These are phyloP conservation scores for Skeletonema marinoi DNA, from an alignment of 108 stramenopile species.

Conservation along the genomic window DNA sequence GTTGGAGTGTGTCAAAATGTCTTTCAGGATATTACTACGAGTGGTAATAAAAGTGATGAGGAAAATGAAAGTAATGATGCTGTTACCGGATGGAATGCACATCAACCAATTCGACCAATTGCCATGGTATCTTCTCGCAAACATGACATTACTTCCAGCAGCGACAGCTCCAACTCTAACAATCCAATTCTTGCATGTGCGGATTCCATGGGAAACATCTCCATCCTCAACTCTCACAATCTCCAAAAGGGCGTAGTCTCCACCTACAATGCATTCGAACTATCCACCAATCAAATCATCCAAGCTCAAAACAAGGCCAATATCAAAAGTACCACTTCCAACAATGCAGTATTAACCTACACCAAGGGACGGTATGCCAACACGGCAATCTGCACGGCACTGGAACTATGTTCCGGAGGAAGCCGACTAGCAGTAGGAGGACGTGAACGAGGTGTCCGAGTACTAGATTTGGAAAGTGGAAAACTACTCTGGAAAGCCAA, in stretches of 20 bases:
- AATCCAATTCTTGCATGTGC: constrained; percentile 17
- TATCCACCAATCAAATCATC: neutral
- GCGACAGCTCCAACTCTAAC: neutral
- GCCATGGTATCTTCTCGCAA: constrained; percentile 19
- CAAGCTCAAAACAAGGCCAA: constrained; percentile 4
- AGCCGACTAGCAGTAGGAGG: constrained; percentile 68
- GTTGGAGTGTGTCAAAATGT: neutral
- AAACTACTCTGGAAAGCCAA: constrained; percentile 77
- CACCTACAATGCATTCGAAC: constrained; percentile 20
- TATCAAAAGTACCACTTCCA: neutral
- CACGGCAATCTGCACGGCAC: constrained; percentile 58
- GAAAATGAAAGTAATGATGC: neutral
- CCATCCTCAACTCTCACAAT: constrained; percentile 15
- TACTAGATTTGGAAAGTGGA: constrained; percentile 70
- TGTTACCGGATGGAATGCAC: constrained; percentile 1
- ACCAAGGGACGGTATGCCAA: constrained; percentile 65
- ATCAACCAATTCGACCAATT: constrained; percentile 31
- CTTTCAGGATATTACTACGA: neutral
- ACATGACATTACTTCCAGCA: neutral
- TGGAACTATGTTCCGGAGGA: constrained; percentile 47
- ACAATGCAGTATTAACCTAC: constrained; percentile 47
- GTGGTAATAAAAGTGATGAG: neutral
- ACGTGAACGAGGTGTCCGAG: constrained; percentile 67
- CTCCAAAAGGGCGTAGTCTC: constrained; percentile 27
- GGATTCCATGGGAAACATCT: constrained; percentile 36